Percentiles rank a stretch among this genome's conserved stretches.
Evolutionary conservation across 495 filamentous ascomycete genomes (phyloP).

Genomic region (Penicillium fimorum): DNA sequence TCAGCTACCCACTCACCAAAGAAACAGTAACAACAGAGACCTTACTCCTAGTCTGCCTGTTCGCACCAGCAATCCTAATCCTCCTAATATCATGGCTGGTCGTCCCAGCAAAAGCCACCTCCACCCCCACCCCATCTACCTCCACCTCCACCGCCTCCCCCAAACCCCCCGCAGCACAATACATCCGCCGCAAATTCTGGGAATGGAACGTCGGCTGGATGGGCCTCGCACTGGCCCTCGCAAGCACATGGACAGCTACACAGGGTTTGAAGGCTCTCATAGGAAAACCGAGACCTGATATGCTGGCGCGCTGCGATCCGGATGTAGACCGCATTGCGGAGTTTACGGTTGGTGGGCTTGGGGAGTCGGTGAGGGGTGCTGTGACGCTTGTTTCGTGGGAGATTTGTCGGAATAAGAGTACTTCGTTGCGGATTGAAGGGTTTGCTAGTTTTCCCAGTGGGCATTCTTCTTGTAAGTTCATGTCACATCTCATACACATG

Average conservation of each 20-base stretch:
- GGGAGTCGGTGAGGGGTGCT: conserved; percentile 38
- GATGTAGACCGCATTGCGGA: conserved; percentile 44
- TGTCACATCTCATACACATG: neutral
- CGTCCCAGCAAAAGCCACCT: conserved; percentile 35
- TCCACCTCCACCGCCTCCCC: neutral
- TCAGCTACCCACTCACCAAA: conserved; percentile 56
- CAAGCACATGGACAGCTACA: conserved; percentile 56
- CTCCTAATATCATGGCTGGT: conserved; percentile 48
- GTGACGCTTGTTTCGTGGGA: conserved; percentile 50
- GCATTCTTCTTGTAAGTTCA: conserved; percentile 60
- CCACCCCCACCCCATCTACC: neutral
- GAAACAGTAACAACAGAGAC: conserved; percentile 56
- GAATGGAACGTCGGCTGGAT: conserved; percentile 66
- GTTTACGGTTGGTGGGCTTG: conserved; percentile 52
- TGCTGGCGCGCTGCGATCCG: conserved; percentile 60
- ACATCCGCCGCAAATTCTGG: conserved; percentile 45
- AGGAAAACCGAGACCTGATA: conserved; percentile 64
- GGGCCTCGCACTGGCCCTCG: conserved; percentile 57
- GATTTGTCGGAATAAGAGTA: conserved; percentile 51
- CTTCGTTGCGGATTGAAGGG: conserved; percentile 50
- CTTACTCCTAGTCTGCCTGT: conserved; percentile 48
- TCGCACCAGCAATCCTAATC: conserved; percentile 55
- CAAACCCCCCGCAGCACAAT: conserved; percentile 28
- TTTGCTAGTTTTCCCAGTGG: conserved; percentile 69
- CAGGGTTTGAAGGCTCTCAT: conserved; percentile 62